Percentiles rank a stretch among this genome's conserved stretches.
These are phyloP conservation scores for Starmerella lactis-condensi DNA, from an alignment of 805 yeast genomes.

Conservation along the genomic window DNA sequence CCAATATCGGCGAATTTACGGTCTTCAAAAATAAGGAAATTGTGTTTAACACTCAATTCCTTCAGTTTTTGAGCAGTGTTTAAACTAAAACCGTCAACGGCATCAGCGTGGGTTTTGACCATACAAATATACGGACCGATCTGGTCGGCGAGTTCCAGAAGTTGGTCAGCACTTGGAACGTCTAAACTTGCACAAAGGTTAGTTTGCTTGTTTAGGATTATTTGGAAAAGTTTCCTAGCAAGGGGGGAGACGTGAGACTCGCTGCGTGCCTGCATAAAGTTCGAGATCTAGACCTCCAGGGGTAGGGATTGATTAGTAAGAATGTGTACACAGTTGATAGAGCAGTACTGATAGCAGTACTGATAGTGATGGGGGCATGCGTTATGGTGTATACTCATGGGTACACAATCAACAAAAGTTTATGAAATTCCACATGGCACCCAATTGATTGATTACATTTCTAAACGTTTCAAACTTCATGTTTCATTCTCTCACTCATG, in stretches of 20 bases:
- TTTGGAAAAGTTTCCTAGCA: slow-evolving; percentile 49
- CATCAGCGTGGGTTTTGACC: slow-evolving; percentile 88
- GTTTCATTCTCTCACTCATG: too few relatives aligned
- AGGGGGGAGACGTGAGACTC: slow-evolving; percentile 53
- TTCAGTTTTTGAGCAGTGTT: slow-evolving; percentile 59
- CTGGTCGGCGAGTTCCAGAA: slow-evolving; percentile 50
- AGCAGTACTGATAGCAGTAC: too few relatives aligned
- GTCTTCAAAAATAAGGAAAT: slow-evolving; percentile 87
- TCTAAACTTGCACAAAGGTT: slow-evolving; percentile 92
- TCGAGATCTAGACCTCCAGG: too few relatives aligned
- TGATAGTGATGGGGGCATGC: too few relatives aligned
- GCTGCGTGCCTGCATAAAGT: slow-evolving; percentile 32
- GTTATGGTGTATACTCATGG: too few relatives aligned
- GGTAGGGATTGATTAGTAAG: too few relatives aligned
- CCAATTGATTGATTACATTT: too few relatives aligned
- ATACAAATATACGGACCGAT: slow-evolving; percentile 85
- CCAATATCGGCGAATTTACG: slow-evolving; percentile 98
- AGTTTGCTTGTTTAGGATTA: slow-evolving; percentile 66
- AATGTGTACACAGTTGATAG: too few relatives aligned
- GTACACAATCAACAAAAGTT: too few relatives aligned
- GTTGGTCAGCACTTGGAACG: slow-evolving; percentile 60
- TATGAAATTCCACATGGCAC: too few relatives aligned
- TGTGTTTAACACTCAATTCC: slow-evolving; percentile 56
- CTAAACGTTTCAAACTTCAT: too few relatives aligned
- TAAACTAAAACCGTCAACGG: slow-evolving; percentile 69